Evolutionary conservation across 805 yeast genomes (phyloP).

Genomic region (Zygotorulaspora danielsina): DNA sequence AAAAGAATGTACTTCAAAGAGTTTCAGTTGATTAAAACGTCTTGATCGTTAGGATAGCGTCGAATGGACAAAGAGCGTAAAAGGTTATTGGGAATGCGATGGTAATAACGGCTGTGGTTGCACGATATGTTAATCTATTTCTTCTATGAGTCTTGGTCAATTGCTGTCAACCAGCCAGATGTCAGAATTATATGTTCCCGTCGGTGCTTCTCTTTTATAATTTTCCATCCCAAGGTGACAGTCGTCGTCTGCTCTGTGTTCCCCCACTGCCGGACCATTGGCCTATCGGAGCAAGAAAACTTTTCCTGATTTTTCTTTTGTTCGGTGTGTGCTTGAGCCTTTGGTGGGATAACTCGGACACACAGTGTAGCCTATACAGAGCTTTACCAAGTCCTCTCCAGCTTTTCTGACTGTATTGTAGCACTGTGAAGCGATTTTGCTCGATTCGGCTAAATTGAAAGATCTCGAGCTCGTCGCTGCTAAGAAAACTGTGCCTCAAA

Average conservation of each 20-base stretch:
- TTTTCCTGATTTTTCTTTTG: no score
- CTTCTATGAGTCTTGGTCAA: no score
- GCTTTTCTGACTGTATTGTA: no score
- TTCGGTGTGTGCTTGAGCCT: no score
- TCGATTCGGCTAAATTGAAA: neutral
- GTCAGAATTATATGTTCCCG: neutral
- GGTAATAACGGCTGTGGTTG: no score
- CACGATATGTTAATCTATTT: no score
- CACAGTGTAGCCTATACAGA: no score
- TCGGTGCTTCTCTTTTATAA: neutral
- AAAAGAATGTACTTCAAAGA: conserved; percentile 6
- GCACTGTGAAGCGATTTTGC: no score
- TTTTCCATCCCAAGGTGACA: neutral
- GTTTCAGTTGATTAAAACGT: neutral
- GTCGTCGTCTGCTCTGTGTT: neutral
- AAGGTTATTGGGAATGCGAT: no score
- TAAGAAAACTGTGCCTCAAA: neutral
- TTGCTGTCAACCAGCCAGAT: no score
- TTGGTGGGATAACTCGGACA: no score
- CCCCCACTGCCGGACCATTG: neutral
- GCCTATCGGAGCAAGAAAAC: neutral
- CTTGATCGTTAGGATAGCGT: conserved; percentile 5
- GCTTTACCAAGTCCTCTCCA: no score
- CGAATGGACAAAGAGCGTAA: neutral
- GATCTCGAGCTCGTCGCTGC: neutral